These are phyloP conservation scores for Pseudognaphalium luteoalbum DNA, from an alignment of 129 eudicot species.

Conservation along the genomic window DNA sequence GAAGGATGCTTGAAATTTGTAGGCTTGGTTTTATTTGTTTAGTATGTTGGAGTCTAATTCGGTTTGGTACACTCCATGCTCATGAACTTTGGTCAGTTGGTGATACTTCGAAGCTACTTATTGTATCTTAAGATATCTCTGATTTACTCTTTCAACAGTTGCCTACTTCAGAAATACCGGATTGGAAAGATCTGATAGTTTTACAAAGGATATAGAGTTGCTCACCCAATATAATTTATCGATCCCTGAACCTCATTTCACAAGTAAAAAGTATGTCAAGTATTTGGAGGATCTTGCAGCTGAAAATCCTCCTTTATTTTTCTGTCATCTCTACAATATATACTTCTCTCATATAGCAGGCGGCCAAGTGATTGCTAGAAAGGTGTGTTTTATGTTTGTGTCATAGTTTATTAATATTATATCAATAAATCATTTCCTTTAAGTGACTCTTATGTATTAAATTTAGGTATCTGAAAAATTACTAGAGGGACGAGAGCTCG, in stretches of 20 bases:
- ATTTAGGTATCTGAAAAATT: conserved; percentile 60
- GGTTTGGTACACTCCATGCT: background rate
- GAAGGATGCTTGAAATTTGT: background rate
- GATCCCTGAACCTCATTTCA: conserved; percentile 26
- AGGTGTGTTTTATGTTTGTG: conserved; percentile 12
- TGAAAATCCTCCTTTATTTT: conserved; percentile 35
- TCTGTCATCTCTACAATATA: conserved; percentile 83
- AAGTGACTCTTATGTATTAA: background rate
- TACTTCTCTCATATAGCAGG: conserved; percentile 57
- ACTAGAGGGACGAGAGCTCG: conserved; percentile 60
- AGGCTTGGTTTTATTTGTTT: background rate
- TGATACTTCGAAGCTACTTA: background rate
- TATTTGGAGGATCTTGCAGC: conserved; percentile 38
- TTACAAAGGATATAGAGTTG: conserved; percentile 30
- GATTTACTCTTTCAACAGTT: conserved; percentile 38
- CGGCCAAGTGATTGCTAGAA: conserved; percentile 31
- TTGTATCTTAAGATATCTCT: conserved; percentile 1
- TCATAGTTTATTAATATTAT: background rate
- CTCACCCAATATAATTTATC: conserved; percentile 13
- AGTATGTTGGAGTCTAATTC: background rate
- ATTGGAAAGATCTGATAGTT: conserved; percentile 39
- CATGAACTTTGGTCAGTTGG: background rate
- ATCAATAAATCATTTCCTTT: background rate
- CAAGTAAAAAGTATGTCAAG: conserved; percentile 30
- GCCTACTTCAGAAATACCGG: conserved; percentile 42